Base-by-base conservation (phyloP, 106 monocot genomes). In the Triglochin maritima region DNA sequence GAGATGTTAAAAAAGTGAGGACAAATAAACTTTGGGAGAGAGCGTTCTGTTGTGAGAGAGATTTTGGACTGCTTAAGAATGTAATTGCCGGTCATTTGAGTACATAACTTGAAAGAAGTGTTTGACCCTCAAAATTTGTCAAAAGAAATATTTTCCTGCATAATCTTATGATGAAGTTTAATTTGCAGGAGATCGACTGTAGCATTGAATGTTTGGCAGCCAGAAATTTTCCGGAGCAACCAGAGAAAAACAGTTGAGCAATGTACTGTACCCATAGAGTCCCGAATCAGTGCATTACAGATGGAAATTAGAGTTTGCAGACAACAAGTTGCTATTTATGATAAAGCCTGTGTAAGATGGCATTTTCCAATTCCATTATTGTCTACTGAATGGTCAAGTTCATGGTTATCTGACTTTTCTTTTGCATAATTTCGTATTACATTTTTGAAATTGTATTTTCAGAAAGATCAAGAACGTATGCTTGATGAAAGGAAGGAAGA, bases 201-300 rank as follows among this genome's bases (percentile, higher is more conserved):
- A 44, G 96, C 91, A 69, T 65, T 88, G 72, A 88, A 98, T 58
- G 86, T 98, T 12, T 98, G 96, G 96, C 96, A 98, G 57, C 96
- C 96, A 51, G 84, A 88, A 78, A 58, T 91, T 59, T 78, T 98
- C 46, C 79, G 82, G 46, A 81, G 85, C 12, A 72, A 86, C 17
- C 96, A 98, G 9, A 86, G 80, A 44, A 88, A 98, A 70, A 68
- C 88, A 50, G 87, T 98, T 46, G 83, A 86, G 80, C 91, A 98
- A 66, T 91, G 88, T 60, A 86, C 75, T 46, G 84, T 98, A 46
- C 77, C 91, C 29, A 62, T 91, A 47, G 80, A 88, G 4, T 88
- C 74, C 60, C 83, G 88, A 67, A 67, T 88, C 63, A 65, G 59
- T 74, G 65, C 65, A 57, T 55, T 98, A 44, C 79, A 81, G 68